Evolutionary conservation across 768 basidiomycete species (phyloP), one percentile per base, ranked within the genome.

Genomic region (Coprinellus micaceus): DNA sequence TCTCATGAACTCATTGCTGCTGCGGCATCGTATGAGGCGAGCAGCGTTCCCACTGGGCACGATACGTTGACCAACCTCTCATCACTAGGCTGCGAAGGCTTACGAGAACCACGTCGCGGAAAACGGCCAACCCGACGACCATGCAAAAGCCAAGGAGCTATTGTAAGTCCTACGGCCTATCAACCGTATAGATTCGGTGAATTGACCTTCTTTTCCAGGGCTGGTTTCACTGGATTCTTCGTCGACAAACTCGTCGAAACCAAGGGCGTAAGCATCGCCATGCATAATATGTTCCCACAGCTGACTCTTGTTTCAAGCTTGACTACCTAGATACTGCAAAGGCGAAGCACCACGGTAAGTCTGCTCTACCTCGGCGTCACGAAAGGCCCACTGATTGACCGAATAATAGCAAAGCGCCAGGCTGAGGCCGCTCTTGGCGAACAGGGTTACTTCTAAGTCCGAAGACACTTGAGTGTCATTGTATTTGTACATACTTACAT

Each of bases 1-100:
- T 80, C 83, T 9, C 87, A 89, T 66, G 82, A 89, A 69, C 66
- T 88, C 41, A 77, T 89, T 59, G 83, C 84, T 46, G 85, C 71
- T 40, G 88, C 88, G 44, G 86, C 86, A 5, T 69, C 83, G 26
- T 89, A 77, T 68, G 84, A 83, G 77, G 85, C 82, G 33, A 12
- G 69, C 48, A 24, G 12, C 12, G 24, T 19, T n/a, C n/a, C n/a
- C n/a, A n/a, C n/a, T n/a, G n/a, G n/a, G n/a, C n/a, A n/a, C n/a
- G n/a, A n/a, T n/a, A n/a, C n/a, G n/a, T n/a, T n/a, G n/a, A n/a
- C n/a, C n/a, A n/a, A n/a, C n/a, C n/a, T n/a, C n/a, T n/a, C n/a
- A n/a, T n/a, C n/a, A n/a, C n/a, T n/a, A 4, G 78, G 82, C 81
- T 53, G 71, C 70, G 53, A 81, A 79, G 63, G 73, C 76, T 4